Conservation (phyloP, 2,329 filamentous ascomycete genomes). For the Rhexocercosporidium sp. region DNA sequence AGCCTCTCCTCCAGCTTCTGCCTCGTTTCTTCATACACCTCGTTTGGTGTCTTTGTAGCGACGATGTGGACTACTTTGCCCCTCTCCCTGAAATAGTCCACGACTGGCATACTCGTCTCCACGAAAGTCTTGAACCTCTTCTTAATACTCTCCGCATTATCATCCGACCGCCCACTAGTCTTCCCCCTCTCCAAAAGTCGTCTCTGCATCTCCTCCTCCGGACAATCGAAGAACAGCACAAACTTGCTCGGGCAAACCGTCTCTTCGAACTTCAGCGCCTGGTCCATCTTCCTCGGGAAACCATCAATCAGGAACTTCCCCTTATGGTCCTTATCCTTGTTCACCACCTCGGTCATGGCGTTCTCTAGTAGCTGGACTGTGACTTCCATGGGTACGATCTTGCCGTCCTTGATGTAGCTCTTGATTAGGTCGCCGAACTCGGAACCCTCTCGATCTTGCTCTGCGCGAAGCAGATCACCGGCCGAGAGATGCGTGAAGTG, state of each 20-base stretch:
- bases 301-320: constrained; percentile 79
- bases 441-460: constrained; percentile 85
- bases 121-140: constrained; percentile 95
- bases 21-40: constrained; percentile 60
- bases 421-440: constrained; percentile 94
- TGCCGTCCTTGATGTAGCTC: constrained; percentile 90
- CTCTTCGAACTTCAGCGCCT: constrained; percentile 92
- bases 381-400: constrained; percentile 98
- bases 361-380: constrained; percentile 94
- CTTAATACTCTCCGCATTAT: constrained; percentile 93
- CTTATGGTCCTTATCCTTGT: constrained; percentile 54
- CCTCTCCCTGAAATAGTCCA: constrained; percentile 79
- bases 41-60: constrained; percentile 70
- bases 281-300: constrained; percentile 97
- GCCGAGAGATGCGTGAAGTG: constrained; percentile 93
- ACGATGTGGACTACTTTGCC: constrained; percentile 81
- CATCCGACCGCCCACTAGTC: constrained; percentile 89
- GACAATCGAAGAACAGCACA: constrained; percentile 93
- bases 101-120: constrained; percentile 97
- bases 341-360: constrained; percentile 78
- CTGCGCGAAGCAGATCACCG: constrained; percentile 89
- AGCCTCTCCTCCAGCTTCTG: constrained; percentile 55
- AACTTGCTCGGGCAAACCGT: constrained; percentile 82
- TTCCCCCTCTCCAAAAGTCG: constrained; percentile 87
- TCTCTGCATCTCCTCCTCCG: constrained; percentile 85